Evolutionary conservation across 371 early-diverging fungal genomes (phyloP), one percentile per base, ranked within the genome.

Genomic region (Basidiobolus meristosporus): DNA sequence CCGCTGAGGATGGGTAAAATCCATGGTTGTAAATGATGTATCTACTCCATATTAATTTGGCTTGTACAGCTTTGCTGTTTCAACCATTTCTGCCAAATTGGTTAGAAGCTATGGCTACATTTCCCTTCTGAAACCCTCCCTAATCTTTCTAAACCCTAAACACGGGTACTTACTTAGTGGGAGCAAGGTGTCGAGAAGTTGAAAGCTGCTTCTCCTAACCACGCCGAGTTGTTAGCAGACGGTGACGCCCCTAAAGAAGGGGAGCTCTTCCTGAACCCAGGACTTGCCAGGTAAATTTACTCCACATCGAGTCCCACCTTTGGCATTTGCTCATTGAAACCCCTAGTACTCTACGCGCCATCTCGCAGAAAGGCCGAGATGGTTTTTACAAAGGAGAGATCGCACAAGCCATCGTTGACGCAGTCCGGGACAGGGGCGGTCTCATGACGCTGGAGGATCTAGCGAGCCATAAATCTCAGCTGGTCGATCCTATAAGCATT

Each of bases 321-420:
- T 22, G 0, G 38, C 9, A 26, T 15, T 20, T 4, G 19, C 34
- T 21, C 12, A 7, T n/a, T 20, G 28, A 16, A 12, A 9, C n/a
- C n/a, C 9, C 7, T 41, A 68, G 70, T 15, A 78, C 82, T 2
- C 68, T 81, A 41, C 54, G 67, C 28, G 29, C 47, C 14, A 46
- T 87, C 14, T 82, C 72, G 0, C 43, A 52, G 19, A 40, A 77
- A 1, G 90, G 88, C 3, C 65, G 70, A 42, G 52, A 51, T 7
- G 82, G 72, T 1, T 90, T 90, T 52, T 90, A 91, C 47, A 47
- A 57, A 21, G 90, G 91, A n/a, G 38, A 42, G 1, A 64, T 88
- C 11, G 87, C 80, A 10, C 54, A 79, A 23, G 56, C 67, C 0
- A 80, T 93, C 29, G 65, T 89, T 1, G 46, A 70, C n/a, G 52